Conservation (phyloP, 495 filamentous ascomycete species). For the Rostrohypoxylon terebratum region DNA sequence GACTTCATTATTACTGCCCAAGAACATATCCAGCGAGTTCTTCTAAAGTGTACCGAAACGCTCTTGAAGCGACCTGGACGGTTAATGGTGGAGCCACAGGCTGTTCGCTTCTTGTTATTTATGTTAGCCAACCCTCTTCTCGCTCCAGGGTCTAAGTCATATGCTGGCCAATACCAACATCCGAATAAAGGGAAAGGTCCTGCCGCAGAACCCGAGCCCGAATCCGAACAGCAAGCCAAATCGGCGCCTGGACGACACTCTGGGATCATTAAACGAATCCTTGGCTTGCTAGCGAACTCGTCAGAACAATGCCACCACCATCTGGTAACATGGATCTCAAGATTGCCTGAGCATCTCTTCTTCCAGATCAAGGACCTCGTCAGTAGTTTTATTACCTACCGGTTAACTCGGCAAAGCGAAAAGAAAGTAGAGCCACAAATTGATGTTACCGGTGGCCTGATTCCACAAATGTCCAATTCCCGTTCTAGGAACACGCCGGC, state of each 20-base stretch:
- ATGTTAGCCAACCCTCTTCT: conserved; percentile 85
- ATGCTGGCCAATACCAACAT: conserved; percentile 44
- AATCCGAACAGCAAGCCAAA: conserved; percentile 39
- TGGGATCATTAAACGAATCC: conserved; percentile 86
- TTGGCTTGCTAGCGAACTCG: conserved; percentile 83
- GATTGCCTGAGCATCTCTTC: conserved; percentile 75
- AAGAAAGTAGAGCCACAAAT: conserved; percentile 69
- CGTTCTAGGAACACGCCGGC: conserved; percentile 73
- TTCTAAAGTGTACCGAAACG: conserved; percentile 86
- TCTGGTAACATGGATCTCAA: conserved; percentile 86
- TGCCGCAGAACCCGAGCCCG: conserved; percentile 42
- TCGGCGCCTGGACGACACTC: conserved; percentile 65
- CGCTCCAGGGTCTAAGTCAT: conserved; percentile 58
- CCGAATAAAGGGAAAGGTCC: conserved; percentile 47
- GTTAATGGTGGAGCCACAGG: conserved; percentile 73
- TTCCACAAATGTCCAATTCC: conserved; percentile 75
- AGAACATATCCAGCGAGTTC: conserved; percentile 71
- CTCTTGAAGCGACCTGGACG: conserved; percentile 87
- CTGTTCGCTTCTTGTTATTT: conserved; percentile 85
- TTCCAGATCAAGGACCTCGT: conserved; percentile 79
- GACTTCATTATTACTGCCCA: conserved; percentile 73
- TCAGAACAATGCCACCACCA: conserved; percentile 82
- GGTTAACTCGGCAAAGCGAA: conserved; percentile 78
- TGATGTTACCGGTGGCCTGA: conserved; percentile 71
- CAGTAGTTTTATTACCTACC: conserved; percentile 83